These are phyloP conservation scores for Suhomyces taliae DNA, from an alignment of 1,139 yeast species.

Conservation along the genomic window DNA sequence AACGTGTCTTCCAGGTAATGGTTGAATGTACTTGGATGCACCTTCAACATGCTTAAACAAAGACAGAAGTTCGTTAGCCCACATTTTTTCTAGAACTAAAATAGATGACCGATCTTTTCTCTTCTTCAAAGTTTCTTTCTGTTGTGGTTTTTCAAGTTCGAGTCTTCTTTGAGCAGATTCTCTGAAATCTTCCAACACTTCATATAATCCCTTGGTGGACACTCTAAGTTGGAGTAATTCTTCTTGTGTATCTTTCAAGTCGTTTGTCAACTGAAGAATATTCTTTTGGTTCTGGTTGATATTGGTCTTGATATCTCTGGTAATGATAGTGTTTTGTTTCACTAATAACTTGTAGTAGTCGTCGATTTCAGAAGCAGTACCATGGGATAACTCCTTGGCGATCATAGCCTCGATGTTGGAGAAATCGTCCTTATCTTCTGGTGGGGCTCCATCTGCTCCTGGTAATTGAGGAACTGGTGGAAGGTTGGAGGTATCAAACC, in stretches of 20 bases:
- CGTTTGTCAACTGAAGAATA: conserved; percentile 66
- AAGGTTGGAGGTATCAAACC: conserved; percentile 28
- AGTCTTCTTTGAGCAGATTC: conserved; percentile 66
- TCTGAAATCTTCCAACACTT: conserved; percentile 63
- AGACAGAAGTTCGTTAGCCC: conserved; percentile 74
- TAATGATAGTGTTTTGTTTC: conserved; percentile 53
- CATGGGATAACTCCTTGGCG: conserved; percentile 54
- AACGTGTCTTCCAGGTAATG: conserved; percentile 79
- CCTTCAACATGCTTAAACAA: conserved; percentile 87
- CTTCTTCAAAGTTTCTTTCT: conserved; percentile 15
- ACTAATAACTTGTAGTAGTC: conserved; percentile 62
- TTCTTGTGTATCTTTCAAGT: conserved; percentile 60
- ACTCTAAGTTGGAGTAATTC: conserved; percentile 64
- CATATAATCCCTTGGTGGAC: conserved; percentile 60
- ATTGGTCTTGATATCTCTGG: conserved; percentile 63
- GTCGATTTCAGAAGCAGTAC: conserved; percentile 73
- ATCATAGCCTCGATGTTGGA: conserved; percentile 50
- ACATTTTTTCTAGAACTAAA: conserved; percentile 70
- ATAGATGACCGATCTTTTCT: conserved; percentile 67
- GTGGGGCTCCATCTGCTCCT: conserved; percentile 12
- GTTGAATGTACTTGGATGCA: conserved; percentile 77
- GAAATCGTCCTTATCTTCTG: conserved; percentile 16
- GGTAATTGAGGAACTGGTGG: conserved; percentile 43
- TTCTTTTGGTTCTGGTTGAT: conserved; percentile 74
- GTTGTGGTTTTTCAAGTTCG: conserved; percentile 38